Conservation (phyloP, 2,329 filamentous ascomycete genomes). For the Fusarium dimerum region DNA sequence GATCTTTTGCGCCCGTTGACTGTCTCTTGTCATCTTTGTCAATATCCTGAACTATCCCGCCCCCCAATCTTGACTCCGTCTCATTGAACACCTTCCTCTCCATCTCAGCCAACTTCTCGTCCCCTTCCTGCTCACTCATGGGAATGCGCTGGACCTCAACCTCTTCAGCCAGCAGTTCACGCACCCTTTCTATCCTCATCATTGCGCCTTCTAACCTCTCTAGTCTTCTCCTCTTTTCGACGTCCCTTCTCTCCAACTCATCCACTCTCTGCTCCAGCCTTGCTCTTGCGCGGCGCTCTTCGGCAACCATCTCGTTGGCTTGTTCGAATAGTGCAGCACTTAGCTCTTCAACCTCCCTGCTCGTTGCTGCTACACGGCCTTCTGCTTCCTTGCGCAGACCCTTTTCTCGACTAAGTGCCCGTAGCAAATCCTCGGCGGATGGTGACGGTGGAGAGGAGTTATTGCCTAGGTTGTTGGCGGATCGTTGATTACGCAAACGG, state of each 20-base stretch:
- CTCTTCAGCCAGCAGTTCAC: constrained; percentile 54
- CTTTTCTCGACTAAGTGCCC: constrained; percentile 67
- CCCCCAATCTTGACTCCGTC: not conserved
- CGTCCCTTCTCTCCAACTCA: constrained; percentile 68
- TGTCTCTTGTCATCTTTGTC: not conserved
- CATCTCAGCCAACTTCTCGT: constrained; percentile 19
- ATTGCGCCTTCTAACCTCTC: constrained; percentile 73
- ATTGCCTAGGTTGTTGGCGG: constrained; percentile 19
- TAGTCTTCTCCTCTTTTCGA: constrained; percentile 67
- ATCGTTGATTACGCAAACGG: constrained; percentile 13
- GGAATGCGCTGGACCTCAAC: constrained; percentile 14
- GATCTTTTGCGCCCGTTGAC: not conserved
- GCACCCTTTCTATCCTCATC: constrained; percentile 69
- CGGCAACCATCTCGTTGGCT: constrained; percentile 85
- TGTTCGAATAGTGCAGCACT: constrained; percentile 75
- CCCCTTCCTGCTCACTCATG: constrained; percentile 14
- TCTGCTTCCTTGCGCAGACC: constrained; percentile 69
- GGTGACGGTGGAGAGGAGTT: constrained; percentile 22
- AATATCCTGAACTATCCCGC: not conserved
- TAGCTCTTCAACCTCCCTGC: constrained; percentile 76
- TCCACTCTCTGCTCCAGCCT: constrained; percentile 70
- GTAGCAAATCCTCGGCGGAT: constrained; percentile 55
- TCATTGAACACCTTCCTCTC: constrained; percentile 5
- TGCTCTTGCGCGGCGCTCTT: constrained; percentile 70
- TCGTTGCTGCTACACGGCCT: constrained; percentile 62